These are phyloP conservation scores for Pseudozyma pruni DNA, from an alignment of 1,284 basidiomycete species.

Conservation along the genomic window DNA sequence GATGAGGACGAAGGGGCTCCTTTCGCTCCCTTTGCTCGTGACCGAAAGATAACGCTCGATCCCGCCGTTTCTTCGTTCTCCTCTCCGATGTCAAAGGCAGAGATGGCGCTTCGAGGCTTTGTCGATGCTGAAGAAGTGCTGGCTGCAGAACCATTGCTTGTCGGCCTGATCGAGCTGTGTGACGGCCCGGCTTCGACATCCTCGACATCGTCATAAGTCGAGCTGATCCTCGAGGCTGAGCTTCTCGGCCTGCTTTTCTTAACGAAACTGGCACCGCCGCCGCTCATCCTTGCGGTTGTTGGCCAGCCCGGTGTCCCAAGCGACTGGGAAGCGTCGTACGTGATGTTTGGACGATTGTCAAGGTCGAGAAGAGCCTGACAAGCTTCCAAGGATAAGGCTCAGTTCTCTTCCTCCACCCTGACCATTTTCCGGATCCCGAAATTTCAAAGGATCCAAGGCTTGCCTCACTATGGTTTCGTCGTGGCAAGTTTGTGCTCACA, in stretches of 20 bases:
- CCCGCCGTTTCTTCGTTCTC: neutral
- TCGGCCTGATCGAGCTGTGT: neutral
- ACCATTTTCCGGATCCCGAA: conserved; percentile 23
- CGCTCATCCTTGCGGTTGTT: conserved; percentile 25
- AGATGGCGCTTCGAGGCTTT: neutral
- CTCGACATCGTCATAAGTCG: conserved; percentile 18
- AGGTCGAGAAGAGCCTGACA: neutral
- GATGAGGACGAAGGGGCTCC: conserved; percentile 7
- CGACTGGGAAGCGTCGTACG: too few species aligned
- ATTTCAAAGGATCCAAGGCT: conserved; percentile 3
- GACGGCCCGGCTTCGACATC: conserved; percentile 12
- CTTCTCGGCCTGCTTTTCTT: conserved; percentile 34
- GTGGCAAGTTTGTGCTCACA: neutral
- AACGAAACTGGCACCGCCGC: conserved; percentile 21
- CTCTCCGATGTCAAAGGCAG: conserved; percentile 1
- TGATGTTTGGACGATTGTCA: neutral
- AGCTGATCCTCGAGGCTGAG: conserved; percentile 23
- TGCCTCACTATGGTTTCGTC: neutral
- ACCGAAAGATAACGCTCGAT: conserved; percentile 23
- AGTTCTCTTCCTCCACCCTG: conserved; percentile 14
- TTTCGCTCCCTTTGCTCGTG: conserved; percentile 13
- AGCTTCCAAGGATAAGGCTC: conserved; percentile 1
- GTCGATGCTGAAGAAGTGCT: too few species aligned
- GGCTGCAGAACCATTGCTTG: neutral
- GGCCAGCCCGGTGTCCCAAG: too few species aligned